Evolutionary conservation across 1,284 basidiomycete genomes (phyloP), one percentile per base, ranked within the genome.

Genomic region (Lignosus rhinocerotis): DNA sequence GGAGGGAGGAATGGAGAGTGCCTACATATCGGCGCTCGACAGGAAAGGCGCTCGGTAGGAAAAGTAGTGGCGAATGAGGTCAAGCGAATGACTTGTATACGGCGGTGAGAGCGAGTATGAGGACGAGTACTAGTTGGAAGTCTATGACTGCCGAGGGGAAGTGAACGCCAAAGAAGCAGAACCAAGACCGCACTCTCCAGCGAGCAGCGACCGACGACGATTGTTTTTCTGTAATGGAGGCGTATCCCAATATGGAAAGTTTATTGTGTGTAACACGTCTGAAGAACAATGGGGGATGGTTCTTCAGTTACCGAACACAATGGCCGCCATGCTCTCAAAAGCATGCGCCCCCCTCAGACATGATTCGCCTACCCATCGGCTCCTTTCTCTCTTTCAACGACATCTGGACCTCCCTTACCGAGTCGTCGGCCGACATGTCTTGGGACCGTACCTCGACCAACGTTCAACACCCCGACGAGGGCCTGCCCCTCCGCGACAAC

Each of bases 361-460:
- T 16, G 16, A 32, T 53, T 55, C 33, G 52, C 55, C 58, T 61
- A 59, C 65, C 60, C 57, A 52, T 56, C 43, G 53, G 61, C 58
- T 59, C 63, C 56, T 59, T 53, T 54, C 67, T 56, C 64, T 66
- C 65, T 52, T 68, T 55, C 63, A 65, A 58, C 25, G 55, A 65
- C 71, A 69, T 66, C 48, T 64, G 61, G 55, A 62, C 55, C 65
- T 58, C 66, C 70, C 56, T 55, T 4, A 25, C 25, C 25, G 25
- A 25, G 80, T 83, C 80, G 80, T 80, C 71, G 80, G 80, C 60
- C 80, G 80, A 83, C 75, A 57, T 62, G 56, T 67, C 60, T 65
- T 63, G 56, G 63, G 61, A 77, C 53, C 52, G 36, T 4, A 2
- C 36, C 12, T 68, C 66, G 67, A 63, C 61, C 54, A 46, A 63